A percentile compares a stretch with the other conserved stretches of the same genome.
Conservation (phyloP, 176 grass and related monocot genomes). For the Carex kokanica region DNA sequence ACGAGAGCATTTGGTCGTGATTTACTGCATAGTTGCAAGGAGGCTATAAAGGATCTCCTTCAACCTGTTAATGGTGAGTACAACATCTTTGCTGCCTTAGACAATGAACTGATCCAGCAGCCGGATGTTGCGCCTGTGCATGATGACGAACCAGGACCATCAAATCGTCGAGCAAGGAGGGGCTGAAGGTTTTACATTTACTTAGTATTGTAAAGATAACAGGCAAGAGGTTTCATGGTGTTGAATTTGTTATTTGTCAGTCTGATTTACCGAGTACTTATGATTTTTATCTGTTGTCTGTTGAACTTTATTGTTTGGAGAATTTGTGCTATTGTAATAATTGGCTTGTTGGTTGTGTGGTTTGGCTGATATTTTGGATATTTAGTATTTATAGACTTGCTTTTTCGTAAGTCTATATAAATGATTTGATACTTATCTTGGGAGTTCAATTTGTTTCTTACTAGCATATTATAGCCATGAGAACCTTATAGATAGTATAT, state of each 20-base stretch:
- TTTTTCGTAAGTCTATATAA: background rate
- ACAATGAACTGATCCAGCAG: background rate
- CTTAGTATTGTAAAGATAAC: background rate
- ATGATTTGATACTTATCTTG: background rate
- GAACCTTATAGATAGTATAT: too few relatives aligned
- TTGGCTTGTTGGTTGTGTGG: background rate
- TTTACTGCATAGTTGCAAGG: background rate
- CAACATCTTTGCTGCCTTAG: background rate
- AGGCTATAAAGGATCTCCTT: background rate
- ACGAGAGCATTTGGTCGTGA: background rate
- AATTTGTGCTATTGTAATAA: background rate
- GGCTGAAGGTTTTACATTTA: background rate
- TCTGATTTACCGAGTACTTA: background rate
- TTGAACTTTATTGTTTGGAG: slow-evolving; percentile 10
- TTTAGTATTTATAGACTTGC: background rate
- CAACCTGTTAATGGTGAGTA: background rate
- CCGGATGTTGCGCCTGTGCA: background rate
- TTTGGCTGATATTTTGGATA: background rate
- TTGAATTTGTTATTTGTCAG: background rate
- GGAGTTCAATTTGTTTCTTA: background rate
- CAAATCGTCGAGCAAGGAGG: background rate
- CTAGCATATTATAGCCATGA: background rate
- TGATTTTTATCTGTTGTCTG: background rate
- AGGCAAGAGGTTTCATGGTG: background rate
- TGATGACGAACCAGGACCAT: background rate